A percentile compares a stretch with the other conserved stretches of the same genome.
These are phyloP conservation scores for Diaporthe vaccinii DNA, from an alignment of 2,329 filamentous ascomycete genomes.

Conservation along the genomic window DNA sequence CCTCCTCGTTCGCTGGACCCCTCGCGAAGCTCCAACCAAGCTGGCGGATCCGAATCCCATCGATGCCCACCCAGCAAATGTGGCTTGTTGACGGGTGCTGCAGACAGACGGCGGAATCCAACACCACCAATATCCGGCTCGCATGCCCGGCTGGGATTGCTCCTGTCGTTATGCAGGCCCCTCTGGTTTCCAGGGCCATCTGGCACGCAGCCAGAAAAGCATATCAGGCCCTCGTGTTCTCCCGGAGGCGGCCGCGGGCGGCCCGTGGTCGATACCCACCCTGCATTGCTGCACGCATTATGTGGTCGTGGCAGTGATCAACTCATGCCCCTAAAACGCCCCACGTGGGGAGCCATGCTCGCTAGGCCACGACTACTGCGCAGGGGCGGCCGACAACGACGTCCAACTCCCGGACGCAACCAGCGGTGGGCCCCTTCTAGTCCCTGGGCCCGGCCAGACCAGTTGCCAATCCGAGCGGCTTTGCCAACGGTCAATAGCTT, in stretches of 20 bases:
- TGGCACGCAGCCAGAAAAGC: neutral
- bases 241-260: slow-evolving; percentile 11
- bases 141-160: neutral
- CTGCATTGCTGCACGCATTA: slow-evolving; percentile 7
- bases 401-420: slow-evolving; percentile 20
- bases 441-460: slow-evolving; percentile 10
- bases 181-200: neutral
- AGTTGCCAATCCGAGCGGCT: slow-evolving; percentile 8
- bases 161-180: neutral
- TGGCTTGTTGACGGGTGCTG: neutral
- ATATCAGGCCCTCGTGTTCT: slow-evolving; percentile 9
- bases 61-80: neutral
- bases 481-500: slow-evolving; percentile 28
- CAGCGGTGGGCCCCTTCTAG: slow-evolving; percentile 24
- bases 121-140: neutral
- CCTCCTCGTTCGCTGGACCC: neutral
- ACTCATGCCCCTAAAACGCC: slow-evolving; percentile 31
- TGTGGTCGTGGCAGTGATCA: slow-evolving; percentile 28
- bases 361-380: slow-evolving; percentile 21
- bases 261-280: slow-evolving; percentile 22
- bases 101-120: neutral
- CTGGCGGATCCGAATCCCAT: slow-evolving; percentile 21
- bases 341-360: slow-evolving; percentile 25
- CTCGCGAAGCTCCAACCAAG: slow-evolving; percentile 27
- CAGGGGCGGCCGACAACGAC: slow-evolving; percentile 25